Conservation (phyloP, 495 filamentous ascomycete genomes). For the Friedmanniomyces endolithicus region DNA sequence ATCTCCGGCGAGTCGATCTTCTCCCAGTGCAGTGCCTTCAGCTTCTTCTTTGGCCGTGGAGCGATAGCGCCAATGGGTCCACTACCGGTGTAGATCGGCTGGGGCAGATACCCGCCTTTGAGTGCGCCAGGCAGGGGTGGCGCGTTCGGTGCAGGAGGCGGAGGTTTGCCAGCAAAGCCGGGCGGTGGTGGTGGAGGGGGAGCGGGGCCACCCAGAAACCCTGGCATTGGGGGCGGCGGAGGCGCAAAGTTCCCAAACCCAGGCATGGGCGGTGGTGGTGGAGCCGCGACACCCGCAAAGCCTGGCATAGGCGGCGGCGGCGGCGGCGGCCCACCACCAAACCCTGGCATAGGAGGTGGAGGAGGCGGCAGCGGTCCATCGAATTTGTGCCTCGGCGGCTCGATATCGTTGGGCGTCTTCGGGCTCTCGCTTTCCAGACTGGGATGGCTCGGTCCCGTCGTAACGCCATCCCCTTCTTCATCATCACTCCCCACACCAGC, state of each 20-base stretch:
- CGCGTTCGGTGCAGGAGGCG: slow-evolving; percentile 24
- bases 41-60: slow-evolving; percentile 92
- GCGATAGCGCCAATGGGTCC: slow-evolving; percentile 37
- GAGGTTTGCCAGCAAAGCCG: slow-evolving; percentile 29
- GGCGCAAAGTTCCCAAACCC: slow-evolving; percentile 34
- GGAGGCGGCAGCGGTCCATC: slow-evolving; percentile 37
- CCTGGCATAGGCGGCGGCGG: slow-evolving; percentile 36
- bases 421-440: slow-evolving; percentile 60
- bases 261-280: slow-evolving; percentile 31
- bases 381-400: slow-evolving; percentile 26
- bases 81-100: slow-evolving; percentile 14
- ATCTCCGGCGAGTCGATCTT: slow-evolving; percentile 90
- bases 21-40: slow-evolving; percentile 98
- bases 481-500: slow-evolving; percentile 60
- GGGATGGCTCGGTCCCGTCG: slow-evolving; percentile 65
- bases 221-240: slow-evolving; percentile 33
- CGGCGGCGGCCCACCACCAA: slow-evolving; percentile 34
- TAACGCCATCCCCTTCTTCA: slow-evolving; percentile 55
- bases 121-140: slow-evolving; percentile 32
- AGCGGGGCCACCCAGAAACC: slow-evolving; percentile 27
- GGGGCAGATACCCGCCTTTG: slow-evolving; percentile 32
- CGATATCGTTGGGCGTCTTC: slow-evolving; percentile 55
- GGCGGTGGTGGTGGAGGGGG: slow-evolving; percentile 37
- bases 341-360: slow-evolving; percentile 33
- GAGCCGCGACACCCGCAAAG: slow-evolving; percentile 24